Evolutionary conservation across 2,329 filamentous ascomycete genomes (phyloP).

Genomic region (Fusarium praegraminearum): DNA sequence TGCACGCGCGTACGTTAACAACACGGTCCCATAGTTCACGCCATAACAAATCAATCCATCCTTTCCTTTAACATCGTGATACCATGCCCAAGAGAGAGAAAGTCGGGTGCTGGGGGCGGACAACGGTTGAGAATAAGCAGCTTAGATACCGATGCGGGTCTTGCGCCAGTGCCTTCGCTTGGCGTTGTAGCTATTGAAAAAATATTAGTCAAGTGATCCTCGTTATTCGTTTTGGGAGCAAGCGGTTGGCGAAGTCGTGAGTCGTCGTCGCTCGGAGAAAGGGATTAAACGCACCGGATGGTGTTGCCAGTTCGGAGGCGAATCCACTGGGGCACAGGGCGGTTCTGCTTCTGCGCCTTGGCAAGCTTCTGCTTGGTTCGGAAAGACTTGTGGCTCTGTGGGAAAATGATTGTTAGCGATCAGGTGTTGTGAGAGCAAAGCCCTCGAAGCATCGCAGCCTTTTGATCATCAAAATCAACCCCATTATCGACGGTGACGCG

Average conservation of each 20-base stretch:
- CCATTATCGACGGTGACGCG: constrained; percentile 18
- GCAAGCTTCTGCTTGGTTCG: constrained; percentile 99
- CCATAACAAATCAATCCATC: constrained; percentile 40
- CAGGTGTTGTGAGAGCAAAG: constrained; percentile 19
- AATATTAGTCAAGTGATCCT: constrained; percentile 24
- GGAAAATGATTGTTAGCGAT: constrained; percentile 45
- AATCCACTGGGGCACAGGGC: constrained; percentile 99
- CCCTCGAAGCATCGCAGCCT: constrained; percentile 17
- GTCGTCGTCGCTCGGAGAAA: constrained; percentile 18
- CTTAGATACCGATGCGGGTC: constrained; percentile 98
- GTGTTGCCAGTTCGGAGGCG: constrained; percentile 98
- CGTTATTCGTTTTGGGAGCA: background rate
- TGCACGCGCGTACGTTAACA: constrained; percentile 29
- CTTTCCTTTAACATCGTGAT: constrained; percentile 45
- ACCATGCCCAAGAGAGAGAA: constrained; percentile 47
- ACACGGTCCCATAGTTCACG: constrained; percentile 40
- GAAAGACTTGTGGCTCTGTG: constrained; percentile 99
- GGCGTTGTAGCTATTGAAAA: constrained; percentile 90
- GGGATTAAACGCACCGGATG: constrained; percentile 84
- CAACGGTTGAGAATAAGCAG: constrained; percentile 49
- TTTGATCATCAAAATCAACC: constrained; percentile 19
- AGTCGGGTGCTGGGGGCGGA: constrained; percentile 47
- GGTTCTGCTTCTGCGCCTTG: constrained; percentile 99
- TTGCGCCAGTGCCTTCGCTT: constrained; percentile 99
- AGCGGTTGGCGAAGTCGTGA: constrained; percentile 8